phyloP scores from a whole-genome alignment of 2,329 filamentous ascomycete species.

The Diaporthe australafricana region DNA sequence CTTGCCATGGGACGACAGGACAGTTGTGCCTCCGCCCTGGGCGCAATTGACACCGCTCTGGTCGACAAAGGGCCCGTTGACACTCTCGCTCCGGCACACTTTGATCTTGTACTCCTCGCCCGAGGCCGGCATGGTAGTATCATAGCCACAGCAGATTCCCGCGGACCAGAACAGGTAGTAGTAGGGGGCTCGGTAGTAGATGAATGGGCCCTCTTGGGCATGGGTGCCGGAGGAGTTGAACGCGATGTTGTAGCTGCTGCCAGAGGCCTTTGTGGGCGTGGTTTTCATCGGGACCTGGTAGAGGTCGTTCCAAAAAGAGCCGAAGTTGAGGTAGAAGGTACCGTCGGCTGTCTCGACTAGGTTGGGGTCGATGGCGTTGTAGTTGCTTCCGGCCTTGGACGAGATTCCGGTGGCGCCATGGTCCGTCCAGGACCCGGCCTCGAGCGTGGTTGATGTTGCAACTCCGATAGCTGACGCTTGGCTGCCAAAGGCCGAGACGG shows the following conservation, averaged over 20 bases:
- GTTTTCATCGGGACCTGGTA: conserved; percentile 66
- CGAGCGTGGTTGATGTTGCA: conserved; percentile 58
- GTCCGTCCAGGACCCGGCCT: conserved; percentile 70
- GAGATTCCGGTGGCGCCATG: conserved; percentile 65
- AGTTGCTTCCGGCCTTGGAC: conserved; percentile 54
- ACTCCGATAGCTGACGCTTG: conserved; percentile 73
- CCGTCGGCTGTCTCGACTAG: conserved; percentile 55
- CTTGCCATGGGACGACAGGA: conserved; percentile 66
- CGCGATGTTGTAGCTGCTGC: conserved; percentile 57
- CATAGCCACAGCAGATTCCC: conserved; percentile 72
- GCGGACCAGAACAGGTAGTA: conserved; percentile 75
- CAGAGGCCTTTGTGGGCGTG: conserved; percentile 45
- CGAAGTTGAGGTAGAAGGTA: conserved; percentile 68
- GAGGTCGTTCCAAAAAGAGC: conserved; percentile 76
- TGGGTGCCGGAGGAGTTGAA: conserved; percentile 63
- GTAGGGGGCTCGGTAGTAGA: conserved; percentile 65
- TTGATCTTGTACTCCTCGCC: conserved; percentile 76
- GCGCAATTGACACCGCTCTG: conserved; percentile 63
- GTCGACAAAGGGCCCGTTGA: conserved; percentile 69
- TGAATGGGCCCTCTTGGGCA: conserved; percentile 66
- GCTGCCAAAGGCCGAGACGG: conserved; percentile 70
- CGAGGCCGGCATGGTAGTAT: conserved; percentile 59
- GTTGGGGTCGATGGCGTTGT: conserved; percentile 72
- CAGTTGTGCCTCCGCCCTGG: conserved; percentile 66
- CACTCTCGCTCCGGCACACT: conserved; percentile 68